phyloP scores from a whole-genome alignment of 345 rosid genomes.

The Trapa incisa region DNA sequence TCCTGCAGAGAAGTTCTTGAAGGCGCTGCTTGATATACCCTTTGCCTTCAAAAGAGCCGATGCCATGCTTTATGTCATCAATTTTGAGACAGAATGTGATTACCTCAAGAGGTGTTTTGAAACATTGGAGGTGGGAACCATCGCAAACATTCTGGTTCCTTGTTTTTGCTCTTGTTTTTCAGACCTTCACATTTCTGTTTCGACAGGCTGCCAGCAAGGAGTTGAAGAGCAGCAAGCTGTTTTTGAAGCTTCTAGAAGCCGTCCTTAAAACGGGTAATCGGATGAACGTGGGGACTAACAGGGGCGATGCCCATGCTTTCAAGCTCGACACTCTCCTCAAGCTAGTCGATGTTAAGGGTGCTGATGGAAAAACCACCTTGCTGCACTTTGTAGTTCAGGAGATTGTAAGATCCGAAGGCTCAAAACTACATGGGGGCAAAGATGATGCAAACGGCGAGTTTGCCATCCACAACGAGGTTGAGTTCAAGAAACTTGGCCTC shows the following conservation, averaged over 20 bases:
- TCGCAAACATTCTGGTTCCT: neutral
- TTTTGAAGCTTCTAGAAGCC: conserved; percentile 83
- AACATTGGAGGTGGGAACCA: conserved; percentile 48
- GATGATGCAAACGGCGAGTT: conserved; percentile 25
- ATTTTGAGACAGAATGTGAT: conserved; percentile 79
- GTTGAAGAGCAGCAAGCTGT: conserved; percentile 66
- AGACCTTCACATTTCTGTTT: neutral
- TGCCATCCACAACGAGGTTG: conserved; percentile 45
- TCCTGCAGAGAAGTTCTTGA: conserved; percentile 90
- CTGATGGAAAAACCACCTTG: conserved; percentile 83
- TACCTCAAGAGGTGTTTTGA: conserved; percentile 70
- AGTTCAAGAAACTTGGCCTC: conserved; percentile 69
- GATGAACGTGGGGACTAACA: conserved; percentile 89
- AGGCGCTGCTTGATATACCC: conserved; percentile 65
- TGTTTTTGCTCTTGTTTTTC: neutral
- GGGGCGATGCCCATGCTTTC: conserved; percentile 89
- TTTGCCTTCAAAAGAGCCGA: conserved; percentile 80
- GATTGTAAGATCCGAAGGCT: conserved; percentile 73
- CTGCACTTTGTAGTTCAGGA: conserved; percentile 91
- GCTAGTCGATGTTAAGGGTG: conserved; percentile 73
- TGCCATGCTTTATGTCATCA: conserved; percentile 79
- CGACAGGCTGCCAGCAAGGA: conserved; percentile 69
- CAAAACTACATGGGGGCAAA: conserved; percentile 27
- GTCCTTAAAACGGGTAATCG: conserved; percentile 89
- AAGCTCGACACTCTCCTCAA: conserved; percentile 90